These are phyloP conservation scores for Fusarium sp. DNA, from an alignment of 2,329 filamentous ascomycete genomes.

Conservation along the genomic window DNA sequence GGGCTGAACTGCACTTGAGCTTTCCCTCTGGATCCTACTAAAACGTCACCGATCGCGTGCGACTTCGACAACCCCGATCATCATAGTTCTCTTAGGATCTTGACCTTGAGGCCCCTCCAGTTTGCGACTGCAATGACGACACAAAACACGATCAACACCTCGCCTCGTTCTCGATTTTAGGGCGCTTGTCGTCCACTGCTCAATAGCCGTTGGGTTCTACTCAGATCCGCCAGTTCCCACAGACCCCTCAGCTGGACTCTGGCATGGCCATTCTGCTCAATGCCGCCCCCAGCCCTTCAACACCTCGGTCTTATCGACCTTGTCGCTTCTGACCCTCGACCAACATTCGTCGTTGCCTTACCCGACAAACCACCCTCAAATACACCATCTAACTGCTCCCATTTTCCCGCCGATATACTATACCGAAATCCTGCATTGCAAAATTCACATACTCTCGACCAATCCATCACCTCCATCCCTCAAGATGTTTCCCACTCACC, in stretches of 20 bases:
- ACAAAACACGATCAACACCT: slow-evolving; percentile 10
- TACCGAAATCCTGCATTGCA: slow-evolving; percentile 55
- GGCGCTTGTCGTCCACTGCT: slow-evolving; percentile 4
- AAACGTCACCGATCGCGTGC: slow-evolving; percentile 22
- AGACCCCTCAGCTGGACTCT: background rate
- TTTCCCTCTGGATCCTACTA: background rate
- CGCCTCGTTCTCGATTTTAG: slow-evolving; percentile 18
- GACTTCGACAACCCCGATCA: slow-evolving; percentile 9
- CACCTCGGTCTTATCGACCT: slow-evolving; percentile 53
- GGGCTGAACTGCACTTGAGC: slow-evolving; percentile 1
- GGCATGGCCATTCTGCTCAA: slow-evolving; percentile 23
- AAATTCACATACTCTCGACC: slow-evolving; percentile 46
- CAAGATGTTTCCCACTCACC: slow-evolving; percentile 46
- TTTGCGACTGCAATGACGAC: slow-evolving; percentile 37
- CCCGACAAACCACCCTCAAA: slow-evolving; percentile 16
- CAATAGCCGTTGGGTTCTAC: background rate
- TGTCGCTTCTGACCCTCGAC: slow-evolving; percentile 55
- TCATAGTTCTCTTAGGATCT: background rate
- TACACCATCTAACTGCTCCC: background rate
- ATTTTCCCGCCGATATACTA: slow-evolving; percentile 37
- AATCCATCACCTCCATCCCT: slow-evolving; percentile 46
- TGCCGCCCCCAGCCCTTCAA: slow-evolving; percentile 42
- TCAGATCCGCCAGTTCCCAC: background rate
- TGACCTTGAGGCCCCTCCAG: slow-evolving; percentile 2
- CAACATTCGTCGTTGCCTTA: slow-evolving; percentile 53